Conservation (phyloP, 495 filamentous ascomycete genomes). For the Aspergillus kassunensis region DNA sequence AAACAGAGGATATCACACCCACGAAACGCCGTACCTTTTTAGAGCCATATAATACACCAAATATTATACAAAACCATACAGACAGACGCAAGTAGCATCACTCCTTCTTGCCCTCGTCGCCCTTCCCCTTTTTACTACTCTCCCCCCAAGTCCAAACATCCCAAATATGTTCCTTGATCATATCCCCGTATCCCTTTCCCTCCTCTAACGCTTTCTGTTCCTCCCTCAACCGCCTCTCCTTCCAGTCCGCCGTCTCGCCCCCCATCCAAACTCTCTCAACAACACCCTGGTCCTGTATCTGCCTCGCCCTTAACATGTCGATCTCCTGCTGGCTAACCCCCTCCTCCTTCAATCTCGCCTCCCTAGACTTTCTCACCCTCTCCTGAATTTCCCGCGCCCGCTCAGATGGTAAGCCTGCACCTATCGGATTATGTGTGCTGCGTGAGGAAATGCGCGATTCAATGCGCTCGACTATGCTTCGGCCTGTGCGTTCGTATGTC, state of each 20-base stretch:
- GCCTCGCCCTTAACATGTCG: slow-evolving; percentile 39
- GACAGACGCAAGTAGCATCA: background rate
- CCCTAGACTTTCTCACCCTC: slow-evolving; percentile 34
- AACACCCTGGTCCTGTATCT: slow-evolving; percentile 36
- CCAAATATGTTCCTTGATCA: slow-evolving; percentile 81
- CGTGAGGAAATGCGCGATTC: slow-evolving; percentile 21
- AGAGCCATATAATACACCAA: background rate
- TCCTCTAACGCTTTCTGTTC: slow-evolving; percentile 69
- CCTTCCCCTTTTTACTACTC: slow-evolving; percentile 24
- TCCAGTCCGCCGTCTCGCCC: slow-evolving; percentile 63
- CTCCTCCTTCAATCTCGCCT: slow-evolving; percentile 31
- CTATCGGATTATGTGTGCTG: slow-evolving; percentile 10
- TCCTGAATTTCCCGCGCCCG: slow-evolving; percentile 51
- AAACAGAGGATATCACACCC: too few relatives aligned
- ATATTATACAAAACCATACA: background rate
- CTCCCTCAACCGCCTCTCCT: slow-evolving; percentile 62
- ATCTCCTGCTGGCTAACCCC: slow-evolving; percentile 29
- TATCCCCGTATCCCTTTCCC: slow-evolving; percentile 73
- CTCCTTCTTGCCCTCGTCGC: slow-evolving; percentile 18
- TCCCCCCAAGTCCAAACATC: slow-evolving; percentile 69
- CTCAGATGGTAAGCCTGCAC: slow-evolving; percentile 47
- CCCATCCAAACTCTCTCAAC: slow-evolving; percentile 62
- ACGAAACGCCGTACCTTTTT: too few relatives aligned
- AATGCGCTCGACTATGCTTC: slow-evolving; percentile 44
- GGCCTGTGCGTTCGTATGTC: slow-evolving; percentile 48